Evolutionary conservation across 306 rosid species (phyloP).

Genomic region (Bauhinia variegata): DNA sequence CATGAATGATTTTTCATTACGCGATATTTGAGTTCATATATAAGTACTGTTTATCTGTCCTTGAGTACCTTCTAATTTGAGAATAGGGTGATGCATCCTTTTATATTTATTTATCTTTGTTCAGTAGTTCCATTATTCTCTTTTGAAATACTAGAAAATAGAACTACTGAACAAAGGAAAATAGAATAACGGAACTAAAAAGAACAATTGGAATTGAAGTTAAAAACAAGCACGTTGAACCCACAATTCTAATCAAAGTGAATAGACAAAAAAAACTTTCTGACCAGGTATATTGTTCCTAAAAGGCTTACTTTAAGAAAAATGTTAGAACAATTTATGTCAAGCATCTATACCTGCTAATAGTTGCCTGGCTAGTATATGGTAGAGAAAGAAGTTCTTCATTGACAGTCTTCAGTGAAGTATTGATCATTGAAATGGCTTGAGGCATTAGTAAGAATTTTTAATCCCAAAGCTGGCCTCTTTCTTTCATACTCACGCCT

Average conservation of each 20-base stretch:
- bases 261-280: constrained; percentile 2
- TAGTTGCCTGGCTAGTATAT: neutral
- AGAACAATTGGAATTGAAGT: constrained; percentile 12
- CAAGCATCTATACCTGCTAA: constrained; percentile 7
- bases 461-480: constrained; percentile 12
- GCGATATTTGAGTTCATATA: neutral
- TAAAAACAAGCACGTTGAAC: neutral
- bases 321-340: neutral
- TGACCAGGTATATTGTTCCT: neutral
- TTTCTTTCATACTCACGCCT: neutral
- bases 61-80: neutral
- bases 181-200: too few species aligned
- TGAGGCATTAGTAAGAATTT: constrained; percentile 8
- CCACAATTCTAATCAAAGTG: neutral
- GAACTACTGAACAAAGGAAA: too few species aligned
- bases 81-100: neutral
- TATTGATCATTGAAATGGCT: constrained; percentile 5
- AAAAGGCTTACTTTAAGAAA: constrained; percentile 13
- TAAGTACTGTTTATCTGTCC: neutral
- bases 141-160: too few species aligned
- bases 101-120: constrained; percentile 2
- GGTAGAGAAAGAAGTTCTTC: neutral
- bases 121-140: constrained; percentile 7
- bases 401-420: constrained; percentile 19
- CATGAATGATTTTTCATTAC: neutral